Conservation (phyloP, 495 filamentous ascomycete species). For the Aspergillus biplanus region DNA sequence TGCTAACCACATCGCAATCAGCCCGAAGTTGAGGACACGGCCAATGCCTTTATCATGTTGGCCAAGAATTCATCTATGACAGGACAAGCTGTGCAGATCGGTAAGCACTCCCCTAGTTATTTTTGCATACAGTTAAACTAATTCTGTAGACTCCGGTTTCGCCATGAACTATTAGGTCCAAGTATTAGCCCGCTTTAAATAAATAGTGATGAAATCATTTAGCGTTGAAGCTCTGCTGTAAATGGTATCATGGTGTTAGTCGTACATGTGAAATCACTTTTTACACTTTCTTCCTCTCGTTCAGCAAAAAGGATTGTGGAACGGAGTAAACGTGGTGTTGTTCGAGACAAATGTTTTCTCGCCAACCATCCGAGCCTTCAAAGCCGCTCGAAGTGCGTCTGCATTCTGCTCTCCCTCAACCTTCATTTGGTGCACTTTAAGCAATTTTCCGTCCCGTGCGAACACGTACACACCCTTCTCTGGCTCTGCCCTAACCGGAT, state of each 20-base stretch:
- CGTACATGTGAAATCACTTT: slow-evolving; percentile 21
- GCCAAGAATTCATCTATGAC: slow-evolving; percentile 64
- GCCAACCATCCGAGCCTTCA: slow-evolving; percentile 48
- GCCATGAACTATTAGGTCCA: slow-evolving; percentile 26
- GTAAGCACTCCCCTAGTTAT: slow-evolving; percentile 33
- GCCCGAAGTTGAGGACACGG: slow-evolving; percentile 61
- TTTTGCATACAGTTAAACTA: slow-evolving; percentile 5
- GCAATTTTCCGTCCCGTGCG: slow-evolving; percentile 39
- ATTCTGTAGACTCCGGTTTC: slow-evolving; percentile 44
- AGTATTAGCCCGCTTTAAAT: not conserved
- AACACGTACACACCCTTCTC: slow-evolving; percentile 43
- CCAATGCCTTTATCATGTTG: slow-evolving; percentile 53
- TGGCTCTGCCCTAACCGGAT: slow-evolving; percentile 33
- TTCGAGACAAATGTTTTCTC: slow-evolving; percentile 35
- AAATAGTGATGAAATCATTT: not conserved
- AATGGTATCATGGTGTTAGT: slow-evolving; percentile 29
- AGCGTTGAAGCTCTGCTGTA: slow-evolving; percentile 7
- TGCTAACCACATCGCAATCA: slow-evolving; percentile 27
- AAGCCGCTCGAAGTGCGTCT: slow-evolving; percentile 44
- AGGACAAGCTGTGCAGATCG: slow-evolving; percentile 56
- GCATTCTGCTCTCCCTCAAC: slow-evolving; percentile 46
- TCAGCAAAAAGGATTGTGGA: slow-evolving; percentile 44
- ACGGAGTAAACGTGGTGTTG: slow-evolving; percentile 36
- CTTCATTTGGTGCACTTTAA: slow-evolving; percentile 47
- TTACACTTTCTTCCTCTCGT: slow-evolving; percentile 4